Conservation (phyloP, 306 rosid genomes). For the Trifolium fragiferum region DNA sequence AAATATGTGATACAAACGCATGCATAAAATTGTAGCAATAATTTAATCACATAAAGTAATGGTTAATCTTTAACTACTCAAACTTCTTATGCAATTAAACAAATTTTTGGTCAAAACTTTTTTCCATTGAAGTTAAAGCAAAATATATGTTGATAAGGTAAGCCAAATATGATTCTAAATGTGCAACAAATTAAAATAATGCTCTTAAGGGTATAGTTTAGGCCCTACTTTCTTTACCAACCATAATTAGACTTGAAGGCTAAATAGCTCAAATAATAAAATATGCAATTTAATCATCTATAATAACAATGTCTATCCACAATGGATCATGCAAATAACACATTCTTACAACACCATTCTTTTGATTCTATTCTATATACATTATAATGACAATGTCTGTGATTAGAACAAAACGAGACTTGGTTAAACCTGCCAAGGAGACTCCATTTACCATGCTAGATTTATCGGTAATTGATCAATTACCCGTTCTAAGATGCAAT, state of each 20-base stretch:
- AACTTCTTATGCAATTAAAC: not conserved
- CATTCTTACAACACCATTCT: not conserved
- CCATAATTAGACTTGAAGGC: conserved; percentile 56
- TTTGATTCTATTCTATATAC: not conserved
- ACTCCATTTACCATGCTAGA: conserved; percentile 56
- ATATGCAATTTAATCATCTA: conserved; percentile 18
- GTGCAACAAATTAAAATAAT: not conserved
- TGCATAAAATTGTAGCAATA: not conserved
- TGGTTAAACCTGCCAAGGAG: conserved; percentile 57
- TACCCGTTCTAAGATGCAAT: conserved; percentile 64
- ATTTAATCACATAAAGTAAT: not conserved
- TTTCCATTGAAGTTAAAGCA: conserved; percentile 12
- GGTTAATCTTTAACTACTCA: conserved; percentile 5
- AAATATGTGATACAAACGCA: not conserved
- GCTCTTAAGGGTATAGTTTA: conserved; percentile 40
- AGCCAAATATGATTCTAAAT: not conserved
- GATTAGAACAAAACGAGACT: conserved; percentile 46
- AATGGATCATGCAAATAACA: conserved; percentile 3
- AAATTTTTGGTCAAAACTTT: not conserved
- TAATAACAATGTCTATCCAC: conserved; percentile 20
- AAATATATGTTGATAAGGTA: conserved; percentile 2
- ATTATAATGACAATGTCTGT: conserved; percentile 52
- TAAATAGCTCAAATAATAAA: conserved; percentile 36
- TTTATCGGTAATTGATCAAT: conserved; percentile 60
- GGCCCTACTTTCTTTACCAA: conserved; percentile 34